Conservation (phyloP, 2,329 filamentous ascomycete species). For the Phaeophleospora eucalypticola region DNA sequence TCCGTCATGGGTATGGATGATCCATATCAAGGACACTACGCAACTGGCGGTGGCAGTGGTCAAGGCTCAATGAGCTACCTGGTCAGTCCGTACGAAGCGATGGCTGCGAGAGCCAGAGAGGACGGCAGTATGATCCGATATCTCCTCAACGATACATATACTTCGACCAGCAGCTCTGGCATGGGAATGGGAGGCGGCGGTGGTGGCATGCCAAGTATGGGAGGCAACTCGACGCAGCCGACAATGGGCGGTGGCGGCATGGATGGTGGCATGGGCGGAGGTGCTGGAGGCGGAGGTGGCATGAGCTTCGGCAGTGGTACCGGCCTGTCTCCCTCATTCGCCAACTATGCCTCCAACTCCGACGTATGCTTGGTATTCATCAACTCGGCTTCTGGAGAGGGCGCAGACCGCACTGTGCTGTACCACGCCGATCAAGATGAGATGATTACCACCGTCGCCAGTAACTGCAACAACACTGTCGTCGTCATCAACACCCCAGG, state of each 20-base stretch:
- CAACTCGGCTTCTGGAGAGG: conserved; percentile 29
- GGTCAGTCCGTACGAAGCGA: conserved; percentile 12
- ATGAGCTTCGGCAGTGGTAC: conserved; percentile 10
- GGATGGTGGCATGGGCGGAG: background rate
- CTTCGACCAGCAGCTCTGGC: conserved; percentile 3
- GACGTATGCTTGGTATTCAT: conserved; percentile 33
- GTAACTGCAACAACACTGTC: conserved; percentile 33
- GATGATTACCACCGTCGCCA: conserved; percentile 30
- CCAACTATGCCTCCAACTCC: conserved; percentile 13
- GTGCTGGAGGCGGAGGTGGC: conserved; percentile 6
- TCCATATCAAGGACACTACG: conserved; percentile 15
- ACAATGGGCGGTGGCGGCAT: conserved; percentile 8
- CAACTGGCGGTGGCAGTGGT: conserved; percentile 17
- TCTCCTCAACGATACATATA: conserved; percentile 34
- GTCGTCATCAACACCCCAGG: conserved; percentile 29
- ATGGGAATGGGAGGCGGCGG: conserved; percentile 5
- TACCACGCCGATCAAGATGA: conserved; percentile 23
- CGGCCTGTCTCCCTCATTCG: conserved; percentile 9
- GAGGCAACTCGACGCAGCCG: conserved; percentile 10
- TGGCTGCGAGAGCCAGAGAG: conserved; percentile 8
- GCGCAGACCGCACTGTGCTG: conserved; percentile 26
- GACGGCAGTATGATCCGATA: conserved; percentile 33
- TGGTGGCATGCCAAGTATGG: conserved; percentile 7
- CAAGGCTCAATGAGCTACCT: conserved; percentile 13
- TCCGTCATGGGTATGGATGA: conserved; percentile 12